Base-by-base conservation (phyloP, 2,329 filamentous ascomycete genomes). In the Monilinia polystroma region DNA sequence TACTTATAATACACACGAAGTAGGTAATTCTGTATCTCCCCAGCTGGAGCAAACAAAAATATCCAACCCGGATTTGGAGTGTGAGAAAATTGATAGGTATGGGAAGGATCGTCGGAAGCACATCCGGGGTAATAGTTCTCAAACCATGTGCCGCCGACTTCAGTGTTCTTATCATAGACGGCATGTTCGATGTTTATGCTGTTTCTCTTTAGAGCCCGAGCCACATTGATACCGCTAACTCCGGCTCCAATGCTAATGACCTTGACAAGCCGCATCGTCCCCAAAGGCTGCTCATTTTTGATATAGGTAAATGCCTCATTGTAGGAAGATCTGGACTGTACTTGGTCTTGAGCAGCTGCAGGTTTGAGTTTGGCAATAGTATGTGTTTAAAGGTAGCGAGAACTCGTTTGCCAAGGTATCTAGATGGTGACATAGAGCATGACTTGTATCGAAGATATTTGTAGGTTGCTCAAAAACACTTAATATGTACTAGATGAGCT, bases 11-110 rank as follows among this genome's bases (percentile, higher is more conserved):
- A 82, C 43, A 84, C 75, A 7, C 72, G 71, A 63, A 79, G 76
- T 35, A 88, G 79, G 68, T 88, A 88, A 3, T 77, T 76, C 52
- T 81, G 79, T 53, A 29, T 29, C 29, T 29, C 29, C 29, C 29
- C 29, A 89, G 82, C 82, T 0, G 80, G 77, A 0, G 84, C 79
- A 72, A 84, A 87, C 73, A 87, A 85, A 66, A 82, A 81, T 23
- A 81, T 29, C 29, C 29, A 29, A 29, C 29, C 29, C 4, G 29
- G 29, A 4, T 29, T 29, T 29, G 29, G 29, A 29, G 1, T 29
- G 29, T 84, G 88, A 2, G 84, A 84, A 72, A 86, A 87, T 72
- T 86, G 85, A 72, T 88, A 88, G 75, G 84, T 86, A 76, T 87
- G 85, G 14, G 72, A 68, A n/a, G 72, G 83, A 41, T 86, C 80